Evolutionary conservation across 2,329 filamentous ascomycete genomes (phyloP), one percentile per base, ranked within the genome.

Genomic region (Tympanopsis confertula): DNA sequence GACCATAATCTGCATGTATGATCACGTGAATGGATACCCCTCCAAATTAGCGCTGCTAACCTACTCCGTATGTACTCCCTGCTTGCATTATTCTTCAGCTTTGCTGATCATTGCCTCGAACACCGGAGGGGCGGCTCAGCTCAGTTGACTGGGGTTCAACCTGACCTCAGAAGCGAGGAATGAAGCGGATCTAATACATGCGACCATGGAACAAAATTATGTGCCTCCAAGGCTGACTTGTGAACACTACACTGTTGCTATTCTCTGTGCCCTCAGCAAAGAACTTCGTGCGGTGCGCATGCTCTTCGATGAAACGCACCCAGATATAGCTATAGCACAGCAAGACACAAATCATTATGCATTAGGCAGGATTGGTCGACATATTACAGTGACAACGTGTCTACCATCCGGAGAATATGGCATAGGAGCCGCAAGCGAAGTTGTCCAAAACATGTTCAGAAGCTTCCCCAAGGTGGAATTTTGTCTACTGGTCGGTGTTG

Each of bases 221-320:
- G n/a, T n/a, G n/a, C n/a, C n/a, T n/a, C n/a, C n/a, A n/a, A n/a
- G n/a, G n/a, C n/a, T n/a, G n/a, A n/a, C n/a, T n/a, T n/a, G n/a
- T n/a, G n/a, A n/a, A n/a, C n/a, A 46, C 22, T 47, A 43, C 30
- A 47, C 42, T 5, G 37, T 49, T 5, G 47, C 44, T 19, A 47
- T 45, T 44, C 40, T 47, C 32, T 47, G 42, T 22, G 44, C 45
- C 30, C 28, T 49, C 13, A 42, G 37, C 18, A 17, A 38, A 19
- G 45, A 49, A 35, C 13, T 41, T 7, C 37, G 33, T 13, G 44
- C 41, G 4, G 45, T 45, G 38, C 10, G 14, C 13, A 39, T 38
- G 7, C 39, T 49, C 33, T 30, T 48, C 13, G 47, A 49, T 39
- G 14, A 39, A 19, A 33, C 30, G 20, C 42, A 46, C 35, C 20